Evolutionary conservation across 192 early-diverging fungal genomes (phyloP).

Genomic region (Haplosporangium gracile): DNA sequence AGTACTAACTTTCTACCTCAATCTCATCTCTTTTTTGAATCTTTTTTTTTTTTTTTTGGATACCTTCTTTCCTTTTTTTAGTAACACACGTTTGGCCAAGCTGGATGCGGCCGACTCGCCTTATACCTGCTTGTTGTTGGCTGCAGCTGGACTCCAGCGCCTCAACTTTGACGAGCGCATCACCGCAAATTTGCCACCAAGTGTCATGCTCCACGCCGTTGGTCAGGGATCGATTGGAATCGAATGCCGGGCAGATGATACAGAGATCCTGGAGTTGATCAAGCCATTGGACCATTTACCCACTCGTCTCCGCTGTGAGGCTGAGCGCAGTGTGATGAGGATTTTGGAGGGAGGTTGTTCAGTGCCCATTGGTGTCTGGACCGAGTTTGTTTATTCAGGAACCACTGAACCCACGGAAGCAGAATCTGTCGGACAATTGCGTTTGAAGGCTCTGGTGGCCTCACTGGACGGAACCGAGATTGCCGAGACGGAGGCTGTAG

Average conservation of each 20-base stretch:
- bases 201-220: constrained; percentile 85
- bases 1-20: background rate
- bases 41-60: background rate
- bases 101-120: constrained; percentile 80
- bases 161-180: constrained; percentile 78
- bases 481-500: constrained; percentile 63
- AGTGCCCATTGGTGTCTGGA: constrained; percentile 92
- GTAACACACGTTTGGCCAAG: constrained; percentile 92
- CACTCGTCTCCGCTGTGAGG: constrained; percentile 76
- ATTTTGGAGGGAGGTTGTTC: constrained; percentile 94
- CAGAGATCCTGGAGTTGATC: constrained; percentile 61
- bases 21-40: background rate
- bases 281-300: constrained; percentile 73
- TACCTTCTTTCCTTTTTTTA: constrained; percentile 33
- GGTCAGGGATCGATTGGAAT: constrained; percentile 94
- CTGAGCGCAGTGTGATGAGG: constrained; percentile 91
- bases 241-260: constrained; percentile 82
- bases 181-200: constrained; percentile 71
- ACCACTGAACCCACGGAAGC: constrained; percentile 27
- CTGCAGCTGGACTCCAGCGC: constrained; percentile 87
- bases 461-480: constrained; percentile 81
- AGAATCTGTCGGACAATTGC: constrained; percentile 47
- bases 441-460: constrained; percentile 76
- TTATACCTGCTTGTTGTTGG: constrained; percentile 86
- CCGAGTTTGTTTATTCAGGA: constrained; percentile 61